Percentiles rank a stretch among this genome's conserved stretches.
Conservation (phyloP, 192 early-diverging fungal genomes). For the Diversispora epigaea region DNA sequence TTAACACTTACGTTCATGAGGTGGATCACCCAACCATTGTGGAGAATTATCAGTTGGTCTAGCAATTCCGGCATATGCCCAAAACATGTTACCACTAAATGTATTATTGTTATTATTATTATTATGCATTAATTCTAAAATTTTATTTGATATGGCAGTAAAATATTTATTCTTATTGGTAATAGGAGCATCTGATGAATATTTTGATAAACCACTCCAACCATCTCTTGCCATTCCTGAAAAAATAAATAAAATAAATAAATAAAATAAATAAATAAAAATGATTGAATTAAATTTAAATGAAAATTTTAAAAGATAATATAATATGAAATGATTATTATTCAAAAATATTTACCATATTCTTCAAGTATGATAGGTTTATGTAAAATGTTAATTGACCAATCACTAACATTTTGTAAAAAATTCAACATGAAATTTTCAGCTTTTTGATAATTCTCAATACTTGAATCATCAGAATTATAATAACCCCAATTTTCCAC, state of each 20-base stretch:
- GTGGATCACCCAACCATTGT: constrained; percentile 58
- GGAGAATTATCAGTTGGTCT: constrained; percentile 41
- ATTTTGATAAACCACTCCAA: constrained; percentile 44
- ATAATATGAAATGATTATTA: background rate
- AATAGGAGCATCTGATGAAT: constrained; percentile 47
- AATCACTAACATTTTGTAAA: constrained; percentile 44
- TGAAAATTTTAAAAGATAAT: no score
- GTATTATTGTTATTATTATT: constrained; percentile 26
- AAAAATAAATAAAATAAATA: background rate
- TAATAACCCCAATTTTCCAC: constrained; percentile 59
- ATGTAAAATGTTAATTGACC: constrained; percentile 44
- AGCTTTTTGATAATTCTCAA: constrained; percentile 39
- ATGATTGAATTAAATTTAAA: no score
- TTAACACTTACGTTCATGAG: constrained; percentile 46
- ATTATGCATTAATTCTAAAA: constrained; percentile 30
- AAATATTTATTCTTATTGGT: constrained; percentile 58
- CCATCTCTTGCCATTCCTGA: constrained; percentile 43
- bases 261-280: background rate
- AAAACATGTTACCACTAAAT: constrained; percentile 58
- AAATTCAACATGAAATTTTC: constrained; percentile 45
- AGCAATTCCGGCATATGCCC: constrained; percentile 61
- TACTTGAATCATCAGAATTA: constrained; percentile 47
- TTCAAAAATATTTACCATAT: constrained; percentile 47
- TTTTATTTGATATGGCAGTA: constrained; percentile 41
- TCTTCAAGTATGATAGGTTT: constrained; percentile 61